Evolutionary conservation across 345 rosid species (phyloP).

Genomic region (Cardamine chenopodiifolia): DNA sequence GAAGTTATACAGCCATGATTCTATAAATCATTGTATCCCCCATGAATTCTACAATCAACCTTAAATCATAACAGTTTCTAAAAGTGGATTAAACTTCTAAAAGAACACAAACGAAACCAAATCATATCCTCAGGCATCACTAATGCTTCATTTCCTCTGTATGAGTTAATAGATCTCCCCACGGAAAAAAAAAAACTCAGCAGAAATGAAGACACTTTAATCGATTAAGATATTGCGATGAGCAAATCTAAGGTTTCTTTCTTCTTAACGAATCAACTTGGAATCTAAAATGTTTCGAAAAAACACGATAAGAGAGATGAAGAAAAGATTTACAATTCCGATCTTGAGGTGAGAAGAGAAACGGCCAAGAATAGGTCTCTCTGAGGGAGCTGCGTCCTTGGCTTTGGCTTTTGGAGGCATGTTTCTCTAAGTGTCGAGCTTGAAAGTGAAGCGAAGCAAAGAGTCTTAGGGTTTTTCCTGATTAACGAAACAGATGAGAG

Average conservation of each 20-base stretch:
- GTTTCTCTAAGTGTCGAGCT: constrained; percentile 8
- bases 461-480: constrained; percentile 51
- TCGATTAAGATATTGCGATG: constrained; percentile 6
- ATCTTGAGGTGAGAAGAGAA: constrained; percentile 99
- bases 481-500: background rate
- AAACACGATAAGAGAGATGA: background rate
- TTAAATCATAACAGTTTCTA: constrained; percentile 8
- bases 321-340: constrained; percentile 66
- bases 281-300: background rate
- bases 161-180: constrained; percentile 19
- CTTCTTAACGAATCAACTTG: constrained; percentile 1
- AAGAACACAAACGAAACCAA: background rate
- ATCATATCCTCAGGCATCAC: background rate
- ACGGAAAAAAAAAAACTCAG: background rate
- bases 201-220: background rate
- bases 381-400: constrained; percentile 86
- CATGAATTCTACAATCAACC: background rate
- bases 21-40: background rate
- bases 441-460: constrained; percentile 6
- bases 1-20: background rate
- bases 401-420: constrained; percentile 97
- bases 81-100: background rate
- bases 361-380: constrained; percentile 93
- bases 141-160: background rate
- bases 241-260: background rate